Base-by-base conservation (phyloP, 371 early-diverging fungal genomes). In the Fennellomyces sp. region DNA sequence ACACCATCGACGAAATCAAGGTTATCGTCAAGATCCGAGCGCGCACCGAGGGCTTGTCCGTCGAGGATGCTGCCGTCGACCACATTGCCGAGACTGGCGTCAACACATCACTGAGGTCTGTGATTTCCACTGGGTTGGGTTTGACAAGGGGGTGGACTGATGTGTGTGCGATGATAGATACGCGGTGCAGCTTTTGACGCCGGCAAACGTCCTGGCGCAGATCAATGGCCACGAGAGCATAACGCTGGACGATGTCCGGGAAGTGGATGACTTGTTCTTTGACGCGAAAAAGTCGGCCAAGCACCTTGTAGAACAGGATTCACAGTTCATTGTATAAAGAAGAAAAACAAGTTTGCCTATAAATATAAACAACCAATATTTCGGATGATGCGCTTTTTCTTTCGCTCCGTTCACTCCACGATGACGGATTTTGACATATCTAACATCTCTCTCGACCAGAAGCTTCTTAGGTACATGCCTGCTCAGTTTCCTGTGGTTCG, bases 171-270 rank as follows among this genome's bases (percentile, higher is more conserved):
- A 30, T 10, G 15, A 56, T 89, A 70, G 98, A 70, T 98, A 97
- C 66, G 94, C 97, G n/a, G 95, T 99, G 66, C 99, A 99, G 81
- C 83, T 99, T 35, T 81, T 99, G 31, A 95, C 97, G 7, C 97
- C 97, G 2, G 89, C 96, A 29, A 91, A 82, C 52, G 85, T 97
- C 41, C 78, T 97, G 56, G 86, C 95, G 27, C 81, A 87, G 64
- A 93, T 94, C 61, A 88, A 92, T 57, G 95, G 94, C 5, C 89
- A 91, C 38, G 88, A 86, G 10, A 75, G 80, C 28, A 93, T 97
- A 63, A 80, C 75, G 36, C 73, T 85, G 69, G 88, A 90, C 10
- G 97, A 98, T 70, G 86, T 97, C 11, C 88, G 90, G 47, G 95
- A 96, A 77, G 90, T 88, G 4, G 81, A 87, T 45, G 82, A 83